phyloP scores from a whole-genome alignment of 2,329 filamentous ascomycete species.

The Cytospora mali region DNA sequence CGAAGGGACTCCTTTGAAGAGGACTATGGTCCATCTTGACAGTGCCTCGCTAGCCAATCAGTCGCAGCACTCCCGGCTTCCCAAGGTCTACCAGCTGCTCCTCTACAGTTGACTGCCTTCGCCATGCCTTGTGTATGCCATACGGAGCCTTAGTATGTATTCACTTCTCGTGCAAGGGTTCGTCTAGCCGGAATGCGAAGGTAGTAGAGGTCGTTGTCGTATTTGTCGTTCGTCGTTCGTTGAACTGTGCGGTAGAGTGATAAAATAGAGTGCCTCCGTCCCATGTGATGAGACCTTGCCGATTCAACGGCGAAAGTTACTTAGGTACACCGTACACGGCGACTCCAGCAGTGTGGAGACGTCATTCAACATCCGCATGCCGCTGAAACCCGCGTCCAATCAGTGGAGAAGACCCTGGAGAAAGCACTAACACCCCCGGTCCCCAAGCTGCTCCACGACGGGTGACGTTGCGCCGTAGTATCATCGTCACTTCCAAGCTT shows the following conservation, averaged over 20 bases:
- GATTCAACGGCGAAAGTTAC: not conserved
- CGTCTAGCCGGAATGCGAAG: not conserved
- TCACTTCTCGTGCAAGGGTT: not conserved
- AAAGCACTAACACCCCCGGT: not conserved
- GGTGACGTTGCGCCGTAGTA: not conserved
- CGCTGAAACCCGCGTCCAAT: not conserved
- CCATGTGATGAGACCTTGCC: not conserved
- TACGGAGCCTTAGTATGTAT: not conserved
- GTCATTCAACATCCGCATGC: not conserved
- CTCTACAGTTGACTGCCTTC: constrained; percentile 11
- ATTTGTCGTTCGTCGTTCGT: not conserved
- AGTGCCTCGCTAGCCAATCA: not conserved
- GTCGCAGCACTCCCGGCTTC: constrained; percentile 18
- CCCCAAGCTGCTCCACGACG: not conserved
- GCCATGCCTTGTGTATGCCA: constrained; percentile 20
- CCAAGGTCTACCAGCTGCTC: constrained; percentile 27
- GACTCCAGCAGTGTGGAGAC: not conserved
- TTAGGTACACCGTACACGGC: not conserved
- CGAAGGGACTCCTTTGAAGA: constrained; percentile 18
- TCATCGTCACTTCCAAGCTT: not conserved
- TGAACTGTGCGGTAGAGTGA: not conserved
- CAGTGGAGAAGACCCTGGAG: not conserved
- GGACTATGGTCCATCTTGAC: constrained; percentile 19
- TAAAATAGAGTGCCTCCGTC: not conserved
- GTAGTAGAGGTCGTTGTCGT: not conserved